Evolutionary conservation across 2,329 filamentous ascomycete genomes (phyloP), one percentile per base, ranked within the genome.

Genomic region (Metarhizium robertsii): DNA sequence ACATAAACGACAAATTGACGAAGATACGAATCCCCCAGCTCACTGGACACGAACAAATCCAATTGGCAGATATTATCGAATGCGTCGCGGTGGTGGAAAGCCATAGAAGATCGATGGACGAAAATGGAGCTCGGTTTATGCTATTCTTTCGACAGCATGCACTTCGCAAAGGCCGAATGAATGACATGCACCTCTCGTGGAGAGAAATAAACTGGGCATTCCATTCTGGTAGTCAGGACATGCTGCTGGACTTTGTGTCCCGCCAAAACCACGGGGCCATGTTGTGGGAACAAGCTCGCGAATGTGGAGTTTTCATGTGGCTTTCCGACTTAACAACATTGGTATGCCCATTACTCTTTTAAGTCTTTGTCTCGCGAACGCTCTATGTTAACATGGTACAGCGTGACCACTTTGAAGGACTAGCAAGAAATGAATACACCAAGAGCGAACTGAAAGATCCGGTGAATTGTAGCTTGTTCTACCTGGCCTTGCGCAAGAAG

Each of bases 241-340:
- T 97, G 43, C 75, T 97, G 18, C 76, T 88, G 1, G 90, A 96
- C 67, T 85, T 96, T 62, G 87, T 96, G 10, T 84, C 85, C 11
- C 78, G 83, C 20, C 90, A 95, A 64, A 91, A 87, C 62, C 87
- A 91, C 60, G 86, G 87, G 1, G 86, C 83, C 57, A 79, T 97
- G 74, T 74, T 86, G 6, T 99, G 94, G 94, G 81, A 87, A 59
- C 81, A 92, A 63, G 94, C 92, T 1, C 80, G 87, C 50, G 87
- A 95, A 66, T 90, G 87, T 61, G 94, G 94, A 11, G 79, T 97
- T 55, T 96, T 96, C 66, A 92, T 96, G 85, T 99, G 94, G 92
- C 78, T 99, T 60, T 83, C 84, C 0, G 92, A 96, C 68, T 71
- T 78, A 18, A 81, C 79, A 54, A 85, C 90, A 25, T 75, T 97